These are phyloP conservation scores for Penicillium fimorum DNA, from an alignment of 495 filamentous ascomycete genomes.

Conservation along the genomic window DNA sequence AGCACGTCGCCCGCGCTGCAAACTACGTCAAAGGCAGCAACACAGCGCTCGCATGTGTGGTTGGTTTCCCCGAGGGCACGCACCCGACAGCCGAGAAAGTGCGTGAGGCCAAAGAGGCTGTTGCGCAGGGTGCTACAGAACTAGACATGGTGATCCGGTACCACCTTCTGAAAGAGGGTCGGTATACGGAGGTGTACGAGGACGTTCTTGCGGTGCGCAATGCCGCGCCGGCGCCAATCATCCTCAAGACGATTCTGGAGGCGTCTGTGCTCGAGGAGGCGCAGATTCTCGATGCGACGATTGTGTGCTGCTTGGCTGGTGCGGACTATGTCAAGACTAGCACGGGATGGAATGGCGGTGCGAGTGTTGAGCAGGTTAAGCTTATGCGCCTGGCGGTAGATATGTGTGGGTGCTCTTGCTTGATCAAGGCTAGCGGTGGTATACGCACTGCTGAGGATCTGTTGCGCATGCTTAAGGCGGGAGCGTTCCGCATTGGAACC, in stretches of 20 bases:
- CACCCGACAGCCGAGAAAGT: constrained; percentile 52
- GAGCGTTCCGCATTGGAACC: constrained; percentile 63
- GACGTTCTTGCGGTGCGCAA: constrained; percentile 57
- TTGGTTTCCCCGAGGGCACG: constrained; percentile 68
- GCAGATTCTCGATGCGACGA: constrained; percentile 59
- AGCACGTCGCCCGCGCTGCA: constrained; percentile 53
- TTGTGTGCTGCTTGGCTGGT: constrained; percentile 57
- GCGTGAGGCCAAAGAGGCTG: constrained; percentile 55
- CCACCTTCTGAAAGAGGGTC: constrained; percentile 46
- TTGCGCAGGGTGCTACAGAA: constrained; percentile 58
- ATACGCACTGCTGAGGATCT: constrained; percentile 53
- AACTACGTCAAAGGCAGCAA: constrained; percentile 45
- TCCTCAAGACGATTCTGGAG: constrained; percentile 67
- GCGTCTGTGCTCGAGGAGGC: constrained; percentile 54
- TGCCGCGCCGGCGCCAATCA: constrained; percentile 46
- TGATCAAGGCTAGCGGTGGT: constrained; percentile 68
- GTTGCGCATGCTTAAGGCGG: constrained; percentile 59
- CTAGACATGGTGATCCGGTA: constrained; percentile 70
- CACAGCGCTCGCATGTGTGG: constrained; percentile 59
- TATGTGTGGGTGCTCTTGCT: constrained; percentile 41
- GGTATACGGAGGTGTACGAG: constrained; percentile 53
- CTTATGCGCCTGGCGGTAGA: constrained; percentile 53
- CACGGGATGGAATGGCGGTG: constrained; percentile 66
- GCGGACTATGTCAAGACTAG: constrained; percentile 70
- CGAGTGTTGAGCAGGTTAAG: constrained; percentile 53